Base-by-base conservation (phyloP, 805 yeast genomes). In the Teunomyces stri region DNA sequence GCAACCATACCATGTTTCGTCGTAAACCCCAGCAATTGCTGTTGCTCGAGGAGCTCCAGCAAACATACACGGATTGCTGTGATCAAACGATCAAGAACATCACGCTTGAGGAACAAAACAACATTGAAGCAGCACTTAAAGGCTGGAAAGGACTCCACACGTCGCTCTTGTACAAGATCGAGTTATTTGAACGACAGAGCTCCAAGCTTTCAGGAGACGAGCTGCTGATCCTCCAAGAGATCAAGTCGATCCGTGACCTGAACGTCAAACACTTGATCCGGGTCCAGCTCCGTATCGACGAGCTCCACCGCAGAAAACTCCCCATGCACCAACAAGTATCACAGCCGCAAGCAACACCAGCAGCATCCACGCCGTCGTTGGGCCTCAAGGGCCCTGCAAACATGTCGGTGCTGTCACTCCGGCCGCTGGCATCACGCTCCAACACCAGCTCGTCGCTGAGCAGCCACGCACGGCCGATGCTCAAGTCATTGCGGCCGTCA, bases 81-180 rank as follows among this genome's bases (percentile, higher is more conserved):
- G 79, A 79, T 55, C 72, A 70, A 49, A 76, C 88, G 3, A 71
- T 85, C 44, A 70, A 74, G 50, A 80, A 83, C 61, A 58, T 82
- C 43, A 72, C 80, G 3, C 59, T 81, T 15, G 90, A 86, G 56
- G 85, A 85, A 49, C 68, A 70, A 15, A 70, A 74, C 29, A 72
- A 76, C 16, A 62, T 73, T 39, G 77, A 72, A 43, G 80, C 76
- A 13, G 86, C 90, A 2, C 64, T 84, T 16, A 79, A 77, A 49
- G 91, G 91, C 2, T 85, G 92, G 91, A 85, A 82, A 53, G 70
- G 82, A 2, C 64, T 87, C n/a, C 88, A 83, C 51, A 81, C 87
- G 1, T 76, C 79, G 42, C 72, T 83, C 2, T 70, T 80, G 42
- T 79, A 70, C 58, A 80, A 80, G 54, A 64, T 84, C 37, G 87